Conservation (phyloP, 306 rosid genomes). For the Hippophae gyantsensis region DNA sequence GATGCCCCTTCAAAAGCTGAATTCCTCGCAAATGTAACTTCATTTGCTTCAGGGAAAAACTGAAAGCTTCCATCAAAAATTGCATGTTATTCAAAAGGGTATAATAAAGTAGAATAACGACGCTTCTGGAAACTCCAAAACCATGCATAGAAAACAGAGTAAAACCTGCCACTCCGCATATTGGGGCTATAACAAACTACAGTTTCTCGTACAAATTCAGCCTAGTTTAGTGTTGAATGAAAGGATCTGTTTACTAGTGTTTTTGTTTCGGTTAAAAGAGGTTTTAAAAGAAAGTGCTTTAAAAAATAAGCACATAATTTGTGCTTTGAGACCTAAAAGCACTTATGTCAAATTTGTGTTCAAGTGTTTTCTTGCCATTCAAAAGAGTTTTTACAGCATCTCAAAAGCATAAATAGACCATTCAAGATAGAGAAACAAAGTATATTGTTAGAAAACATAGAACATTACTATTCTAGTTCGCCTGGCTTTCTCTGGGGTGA, state of each 20-base stretch:
- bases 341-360: not conserved
- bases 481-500: slow-evolving; percentile 49
- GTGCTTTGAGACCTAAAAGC: too few species aligned
- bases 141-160: too few species aligned
- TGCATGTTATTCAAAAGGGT: slow-evolving; percentile 16
- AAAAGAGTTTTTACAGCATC: not conserved
- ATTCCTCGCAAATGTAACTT: slow-evolving; percentile 79
- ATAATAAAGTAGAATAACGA: slow-evolving; percentile 14
- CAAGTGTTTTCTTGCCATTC: not conserved
- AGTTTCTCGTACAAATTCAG: too few species aligned
- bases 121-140: not conserved
- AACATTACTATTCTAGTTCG: slow-evolving; percentile 74
- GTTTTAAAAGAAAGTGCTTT: too few species aligned
- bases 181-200: too few species aligned
- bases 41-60: slow-evolving; percentile 98
- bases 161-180: too few species aligned
- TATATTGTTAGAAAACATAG: not conserved
- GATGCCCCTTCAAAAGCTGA: slow-evolving; percentile 68
- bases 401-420: not conserved
- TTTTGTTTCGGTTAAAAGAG: too few species aligned
- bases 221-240: too few species aligned
- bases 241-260: too few species aligned
- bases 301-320: too few species aligned
- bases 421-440: not conserved
- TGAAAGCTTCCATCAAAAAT: slow-evolving; percentile 31